Evolutionary conservation across 495 filamentous ascomycete genomes (phyloP).

Genomic region (Aspergillus heteromorphus): DNA sequence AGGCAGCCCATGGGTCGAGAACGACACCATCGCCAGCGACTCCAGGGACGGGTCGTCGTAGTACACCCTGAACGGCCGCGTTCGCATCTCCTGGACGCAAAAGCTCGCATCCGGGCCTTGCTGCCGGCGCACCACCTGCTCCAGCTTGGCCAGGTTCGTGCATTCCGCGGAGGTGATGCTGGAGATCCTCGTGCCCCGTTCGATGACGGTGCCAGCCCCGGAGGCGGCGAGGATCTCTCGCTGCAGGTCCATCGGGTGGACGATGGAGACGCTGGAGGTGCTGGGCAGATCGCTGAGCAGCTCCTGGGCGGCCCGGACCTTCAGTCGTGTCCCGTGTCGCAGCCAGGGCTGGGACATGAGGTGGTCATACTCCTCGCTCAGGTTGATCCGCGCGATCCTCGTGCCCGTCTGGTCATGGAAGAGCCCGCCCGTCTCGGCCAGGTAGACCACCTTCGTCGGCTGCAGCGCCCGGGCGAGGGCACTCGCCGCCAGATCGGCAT

Average conservation of each 20-base stretch:
- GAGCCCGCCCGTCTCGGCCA: constrained; percentile 94
- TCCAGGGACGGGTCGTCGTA: constrained; percentile 86
- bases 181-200: constrained; percentile 84
- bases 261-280: constrained; percentile 93
- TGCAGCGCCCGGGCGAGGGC: constrained; percentile 85
- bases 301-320: constrained; percentile 98
- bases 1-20: constrained; percentile 55
- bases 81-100: constrained; percentile 73
- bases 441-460: constrained; percentile 95
- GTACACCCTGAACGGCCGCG: constrained; percentile 83
- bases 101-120: constrained; percentile 74
- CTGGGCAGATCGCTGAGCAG: constrained; percentile 79
- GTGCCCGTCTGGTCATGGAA: constrained; percentile 89
- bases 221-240: constrained; percentile 96
- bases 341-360: constrained; percentile 96
- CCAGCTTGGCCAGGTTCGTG: constrained; percentile 66
- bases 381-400: constrained; percentile 95
- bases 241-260: constrained; percentile 88
- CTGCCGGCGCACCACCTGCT: constrained; percentile 57
- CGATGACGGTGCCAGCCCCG: constrained; percentile 90
- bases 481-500: constrained; percentile 92
- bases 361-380: constrained; percentile 94
- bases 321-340: constrained; percentile 86
- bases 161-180: constrained; percentile 70
- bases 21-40: constrained; percentile 86